Evolutionary conservation across 331 rosid genomes (phyloP).

Genomic region (Rosa hybrid): DNA sequence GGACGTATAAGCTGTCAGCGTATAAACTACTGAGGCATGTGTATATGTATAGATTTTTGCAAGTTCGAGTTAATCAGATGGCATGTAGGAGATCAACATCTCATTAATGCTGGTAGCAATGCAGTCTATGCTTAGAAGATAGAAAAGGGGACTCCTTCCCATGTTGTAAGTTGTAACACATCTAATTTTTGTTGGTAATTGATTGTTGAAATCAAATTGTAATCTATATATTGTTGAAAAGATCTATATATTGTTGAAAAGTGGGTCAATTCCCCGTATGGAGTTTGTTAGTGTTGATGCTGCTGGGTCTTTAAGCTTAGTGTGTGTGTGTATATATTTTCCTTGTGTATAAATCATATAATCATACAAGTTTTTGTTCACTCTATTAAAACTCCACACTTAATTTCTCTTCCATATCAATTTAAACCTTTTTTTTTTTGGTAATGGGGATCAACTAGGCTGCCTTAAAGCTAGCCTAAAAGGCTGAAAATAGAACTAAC

Average conservation of each 20-base stretch:
- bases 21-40: neutral
- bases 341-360: too few relatives aligned
- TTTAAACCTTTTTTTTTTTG: too few relatives aligned
- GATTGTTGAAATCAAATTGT: neutral
- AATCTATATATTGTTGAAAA: neutral
- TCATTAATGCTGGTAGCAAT: neutral
- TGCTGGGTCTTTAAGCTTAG: too few relatives aligned
- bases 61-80: neutral
- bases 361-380: neutral
- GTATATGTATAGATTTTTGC: neutral
- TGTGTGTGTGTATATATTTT: too few relatives aligned
- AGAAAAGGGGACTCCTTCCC: neutral
- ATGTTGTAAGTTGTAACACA: slow-evolving; percentile 1
- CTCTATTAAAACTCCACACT: neutral
- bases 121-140: neutral
- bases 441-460: too few relatives aligned
- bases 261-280: too few relatives aligned
- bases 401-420: neutral
- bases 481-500: too few relatives aligned
- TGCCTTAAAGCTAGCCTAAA: too few relatives aligned
- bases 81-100: neutral
- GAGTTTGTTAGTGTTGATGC: too few relatives aligned
- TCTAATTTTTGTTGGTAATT: neutral
- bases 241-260: neutral
- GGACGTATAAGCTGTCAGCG: slow-evolving; percentile 5